Percentiles rank a stretch among this genome's conserved stretches.
Evolutionary conservation across 192 early-diverging fungal genomes (phyloP).

Genomic region (Backusella parvicylindrica): DNA sequence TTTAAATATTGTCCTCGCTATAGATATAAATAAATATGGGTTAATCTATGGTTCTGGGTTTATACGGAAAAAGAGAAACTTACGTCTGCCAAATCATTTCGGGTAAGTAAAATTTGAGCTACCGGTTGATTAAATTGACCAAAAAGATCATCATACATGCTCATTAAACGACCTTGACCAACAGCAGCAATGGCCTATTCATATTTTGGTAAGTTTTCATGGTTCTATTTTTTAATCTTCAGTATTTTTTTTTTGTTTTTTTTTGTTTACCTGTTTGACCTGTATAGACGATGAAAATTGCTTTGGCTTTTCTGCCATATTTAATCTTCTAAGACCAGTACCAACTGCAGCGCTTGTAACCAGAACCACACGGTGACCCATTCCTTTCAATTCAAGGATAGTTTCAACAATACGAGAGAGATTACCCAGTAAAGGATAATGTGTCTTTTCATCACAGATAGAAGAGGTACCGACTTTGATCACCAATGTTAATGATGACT

Average conservation of each 20-base stretch:
- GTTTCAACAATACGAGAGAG: constrained; percentile 93
- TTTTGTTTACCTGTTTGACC: constrained; percentile 29
- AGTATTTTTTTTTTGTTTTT: not conserved
- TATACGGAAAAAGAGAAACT: constrained; percentile 13
- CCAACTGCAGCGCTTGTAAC: constrained; percentile 94
- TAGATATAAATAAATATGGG: not conserved
- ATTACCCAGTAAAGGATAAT: constrained; percentile 82
- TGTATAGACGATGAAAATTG: constrained; percentile 64
- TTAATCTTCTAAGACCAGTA: constrained; percentile 77
- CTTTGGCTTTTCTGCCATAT: constrained; percentile 76
- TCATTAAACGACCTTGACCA: constrained; percentile 96
- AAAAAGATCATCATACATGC: constrained; percentile 93
- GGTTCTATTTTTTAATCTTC: not conserved
- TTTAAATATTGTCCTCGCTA: constrained; percentile 95
- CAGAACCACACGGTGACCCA: constrained; percentile 83
- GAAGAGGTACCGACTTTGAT: constrained; percentile 94
- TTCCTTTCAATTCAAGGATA: constrained; percentile 70
- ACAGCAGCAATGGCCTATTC: constrained; percentile 90
- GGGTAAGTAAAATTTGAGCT: constrained; percentile 91
- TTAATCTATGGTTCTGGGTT: not conserved
- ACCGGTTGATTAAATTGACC: constrained; percentile 87
- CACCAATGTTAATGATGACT: constrained; percentile 66
- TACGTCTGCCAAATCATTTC: constrained; percentile 90
- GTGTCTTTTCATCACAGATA: constrained; percentile 91
- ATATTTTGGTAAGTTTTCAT: not conserved